Evolutionary conservation across 2,329 filamentous ascomycete genomes (phyloP).

Genomic region (Phyllosticta citribraziliensis): DNA sequence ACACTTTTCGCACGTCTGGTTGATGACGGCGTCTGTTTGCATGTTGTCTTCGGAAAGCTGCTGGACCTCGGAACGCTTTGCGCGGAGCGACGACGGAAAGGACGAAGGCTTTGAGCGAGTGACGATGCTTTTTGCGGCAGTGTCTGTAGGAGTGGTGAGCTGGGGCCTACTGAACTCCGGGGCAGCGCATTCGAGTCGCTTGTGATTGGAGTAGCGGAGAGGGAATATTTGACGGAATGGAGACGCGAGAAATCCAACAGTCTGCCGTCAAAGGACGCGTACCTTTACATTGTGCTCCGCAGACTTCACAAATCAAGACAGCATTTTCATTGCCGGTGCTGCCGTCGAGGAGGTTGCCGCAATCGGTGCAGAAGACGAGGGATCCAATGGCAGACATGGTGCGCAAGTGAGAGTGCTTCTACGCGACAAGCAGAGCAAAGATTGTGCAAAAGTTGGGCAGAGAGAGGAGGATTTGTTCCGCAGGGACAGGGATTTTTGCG

Average conservation of each 20-base stretch:
- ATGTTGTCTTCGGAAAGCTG: conserved; percentile 68
- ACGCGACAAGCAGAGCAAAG: neutral
- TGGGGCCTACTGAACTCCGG: neutral
- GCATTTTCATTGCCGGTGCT: conserved; percentile 69
- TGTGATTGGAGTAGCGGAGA: neutral
- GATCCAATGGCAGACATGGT: conserved; percentile 85
- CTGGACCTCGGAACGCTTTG: conserved; percentile 80
- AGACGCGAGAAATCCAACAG: neutral
- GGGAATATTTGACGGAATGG: neutral
- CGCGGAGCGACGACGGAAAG: conserved; percentile 81
- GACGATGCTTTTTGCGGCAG: conserved; percentile 62
- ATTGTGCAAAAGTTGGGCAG: neutral
- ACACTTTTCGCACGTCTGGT: conserved; percentile 69
- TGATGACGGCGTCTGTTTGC: conserved; percentile 59
- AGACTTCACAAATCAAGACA: conserved; percentile 73
- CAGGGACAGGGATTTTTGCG: conserved; percentile 4
- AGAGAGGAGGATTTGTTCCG: conserved; percentile 8
- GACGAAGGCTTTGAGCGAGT: conserved; percentile 81
- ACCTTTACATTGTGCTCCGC: conserved; percentile 79
- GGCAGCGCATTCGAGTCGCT: neutral
- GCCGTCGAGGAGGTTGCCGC: conserved; percentile 78
- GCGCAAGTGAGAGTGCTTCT: neutral
- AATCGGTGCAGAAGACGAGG: conserved; percentile 85
- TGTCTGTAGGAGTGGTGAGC: conserved; percentile 43
- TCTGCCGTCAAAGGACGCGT: conserved; percentile 7